Evolutionary conservation across 495 filamentous ascomycete genomes (phyloP).

Genomic region (Neohortaea acidophila): DNA sequence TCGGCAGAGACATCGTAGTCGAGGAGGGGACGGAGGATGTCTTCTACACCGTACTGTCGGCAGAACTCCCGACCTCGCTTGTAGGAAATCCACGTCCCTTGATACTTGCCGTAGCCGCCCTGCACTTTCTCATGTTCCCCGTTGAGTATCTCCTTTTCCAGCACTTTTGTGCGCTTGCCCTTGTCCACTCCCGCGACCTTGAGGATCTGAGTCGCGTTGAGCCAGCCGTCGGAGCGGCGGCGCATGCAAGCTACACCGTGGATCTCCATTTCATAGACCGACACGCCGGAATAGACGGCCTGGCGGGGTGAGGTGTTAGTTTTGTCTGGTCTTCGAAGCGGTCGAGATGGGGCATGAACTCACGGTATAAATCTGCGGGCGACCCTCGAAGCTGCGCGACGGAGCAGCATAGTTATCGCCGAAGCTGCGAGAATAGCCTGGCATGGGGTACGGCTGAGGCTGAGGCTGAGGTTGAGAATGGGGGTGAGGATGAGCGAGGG

Average conservation of each 20-base stretch:
- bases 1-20: slow-evolving; percentile 78
- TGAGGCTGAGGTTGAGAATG: too few relatives aligned
- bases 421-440: slow-evolving; percentile 15
- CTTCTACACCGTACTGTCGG: slow-evolving; percentile 83
- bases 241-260: slow-evolving; percentile 88
- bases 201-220: slow-evolving; percentile 88
- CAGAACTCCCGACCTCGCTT: slow-evolving; percentile 83
- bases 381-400: slow-evolving; percentile 8
- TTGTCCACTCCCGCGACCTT: slow-evolving; percentile 96
- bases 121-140: slow-evolving; percentile 98
- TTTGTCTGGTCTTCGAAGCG: neutral
- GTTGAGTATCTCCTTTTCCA: slow-evolving; percentile 92
- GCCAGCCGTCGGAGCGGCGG: slow-evolving; percentile 75
- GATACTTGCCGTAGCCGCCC: slow-evolving; percentile 95
- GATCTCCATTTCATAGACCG: slow-evolving; percentile 96
- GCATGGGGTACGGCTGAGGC: too few relatives aligned
- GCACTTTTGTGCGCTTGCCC: slow-evolving; percentile 87
- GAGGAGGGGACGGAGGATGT: slow-evolving; percentile 65
- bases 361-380: slow-evolving; percentile 22
- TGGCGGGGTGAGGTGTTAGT: too few relatives aligned
- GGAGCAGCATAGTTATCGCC: slow-evolving; percentile 7
- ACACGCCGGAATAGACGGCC: slow-evolving; percentile 88
- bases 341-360: too few relatives aligned
- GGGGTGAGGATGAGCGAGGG: too few relatives aligned
- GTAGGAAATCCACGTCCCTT: slow-evolving; percentile 95